These are phyloP conservation scores for Blechomonas ayalai DNA, from an alignment of 208 protist species.

Conservation along the genomic window DNA sequence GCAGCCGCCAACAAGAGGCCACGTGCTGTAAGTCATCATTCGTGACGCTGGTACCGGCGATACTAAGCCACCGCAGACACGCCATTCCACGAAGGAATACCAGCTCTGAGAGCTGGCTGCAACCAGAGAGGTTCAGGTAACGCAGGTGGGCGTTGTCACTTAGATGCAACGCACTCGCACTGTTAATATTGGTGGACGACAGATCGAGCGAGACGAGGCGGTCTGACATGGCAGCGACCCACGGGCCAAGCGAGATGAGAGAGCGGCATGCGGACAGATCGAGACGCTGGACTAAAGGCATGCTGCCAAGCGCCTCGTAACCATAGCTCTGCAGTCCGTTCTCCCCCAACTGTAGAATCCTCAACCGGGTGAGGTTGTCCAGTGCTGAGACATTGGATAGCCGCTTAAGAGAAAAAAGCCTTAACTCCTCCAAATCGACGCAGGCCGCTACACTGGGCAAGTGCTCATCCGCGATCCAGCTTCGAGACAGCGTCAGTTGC, in stretches of 20 bases:
- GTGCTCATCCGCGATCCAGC: slow-evolving; percentile 38
- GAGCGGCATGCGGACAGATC: slow-evolving; percentile 18
- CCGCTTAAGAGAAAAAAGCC: slow-evolving; percentile 43
- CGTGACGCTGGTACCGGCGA: slow-evolving; percentile 32
- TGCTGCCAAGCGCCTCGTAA: slow-evolving; percentile 4
- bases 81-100: slow-evolving; percentile 22
- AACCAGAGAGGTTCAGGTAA: slow-evolving; percentile 42
- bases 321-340: slow-evolving; percentile 31
- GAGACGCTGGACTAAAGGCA: slow-evolving; percentile 10
- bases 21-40: slow-evolving; percentile 21
- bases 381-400: slow-evolving; percentile 34
- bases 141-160: slow-evolving; percentile 22
- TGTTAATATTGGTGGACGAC: slow-evolving; percentile 30
- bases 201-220: slow-evolving; percentile 33
- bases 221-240: slow-evolving; percentile 11
- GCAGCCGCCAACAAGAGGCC: slow-evolving; percentile 12
- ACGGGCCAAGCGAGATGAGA: slow-evolving; percentile 13
- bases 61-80: slow-evolving; percentile 28
- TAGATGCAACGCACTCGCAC: slow-evolving; percentile 16
- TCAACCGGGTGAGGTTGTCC: slow-evolving; percentile 22
- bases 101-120: slow-evolving; percentile 20
- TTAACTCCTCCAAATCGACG: slow-evolving; percentile 38
- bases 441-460: slow-evolving; percentile 33
- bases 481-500: slow-evolving; percentile 36
- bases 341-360: slow-evolving; percentile 42